Percentiles rank a stretch among this genome's conserved stretches.
Conservation (phyloP, 352 stramenopile species). For the Phytophthora sansomeana region DNA sequence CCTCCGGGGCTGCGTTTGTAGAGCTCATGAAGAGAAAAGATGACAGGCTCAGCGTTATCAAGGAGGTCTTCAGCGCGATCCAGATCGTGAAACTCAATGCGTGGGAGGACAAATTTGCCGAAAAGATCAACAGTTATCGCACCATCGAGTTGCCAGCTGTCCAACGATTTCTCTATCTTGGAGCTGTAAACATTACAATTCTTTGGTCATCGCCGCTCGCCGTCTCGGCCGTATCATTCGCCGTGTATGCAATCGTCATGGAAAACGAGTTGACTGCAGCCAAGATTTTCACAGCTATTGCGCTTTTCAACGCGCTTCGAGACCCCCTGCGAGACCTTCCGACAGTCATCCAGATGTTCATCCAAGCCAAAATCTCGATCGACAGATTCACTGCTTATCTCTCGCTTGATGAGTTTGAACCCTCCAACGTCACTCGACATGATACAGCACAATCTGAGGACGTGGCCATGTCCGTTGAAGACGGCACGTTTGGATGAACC, state of each 20-base stretch:
- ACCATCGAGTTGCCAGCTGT: conserved; percentile 87
- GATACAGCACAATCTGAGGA: conserved; percentile 12
- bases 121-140: conserved; percentile 73
- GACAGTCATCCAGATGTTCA: conserved; percentile 40
- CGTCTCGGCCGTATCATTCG: conserved; percentile 62
- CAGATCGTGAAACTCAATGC: conserved; percentile 97
- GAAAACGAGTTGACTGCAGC: conserved; percentile 48
- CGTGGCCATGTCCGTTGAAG: conserved; percentile 33
- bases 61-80: conserved; percentile 93
- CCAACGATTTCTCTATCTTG: conserved; percentile 61
- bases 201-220: conserved; percentile 55
- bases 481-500: conserved; percentile 47
- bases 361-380: conserved; percentile 54
- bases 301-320: conserved; percentile 59
- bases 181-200: conserved; percentile 58
- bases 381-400: conserved; percentile 51
- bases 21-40: conserved; percentile 90
- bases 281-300: conserved; percentile 62
- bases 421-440: conserved; percentile 27
- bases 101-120: conserved; percentile 90
- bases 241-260: conserved; percentile 51
- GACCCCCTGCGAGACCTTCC: conserved; percentile 48
- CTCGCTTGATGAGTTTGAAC: conserved; percentile 31
- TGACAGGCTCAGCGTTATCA: conserved; percentile 89
- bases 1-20: conserved; percentile 64